phyloP scores from a whole-genome alignment of 169 alveolate genomes.

The Eimeria maxima region DNA sequence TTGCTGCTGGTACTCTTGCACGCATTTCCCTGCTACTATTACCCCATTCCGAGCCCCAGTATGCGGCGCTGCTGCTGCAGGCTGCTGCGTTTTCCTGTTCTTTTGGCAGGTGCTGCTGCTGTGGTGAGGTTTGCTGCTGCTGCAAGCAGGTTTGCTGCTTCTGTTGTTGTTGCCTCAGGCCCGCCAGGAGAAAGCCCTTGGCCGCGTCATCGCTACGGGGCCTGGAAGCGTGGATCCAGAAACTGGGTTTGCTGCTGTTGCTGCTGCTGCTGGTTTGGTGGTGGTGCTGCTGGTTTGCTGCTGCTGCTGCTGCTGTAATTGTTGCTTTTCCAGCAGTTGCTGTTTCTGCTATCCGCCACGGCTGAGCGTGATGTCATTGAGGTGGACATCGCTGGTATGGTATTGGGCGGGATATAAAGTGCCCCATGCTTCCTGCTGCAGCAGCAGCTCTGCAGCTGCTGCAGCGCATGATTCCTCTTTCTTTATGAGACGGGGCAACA shows the following conservation, averaged over 20 bases:
- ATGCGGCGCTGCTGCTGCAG: slow-evolving; percentile 4
- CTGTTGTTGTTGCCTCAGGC: slow-evolving; percentile 24
- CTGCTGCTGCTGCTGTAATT: too few relatives aligned
- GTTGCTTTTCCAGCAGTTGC: too few relatives aligned
- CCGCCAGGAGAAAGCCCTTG: slow-evolving; percentile 51
- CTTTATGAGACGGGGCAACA: background rate
- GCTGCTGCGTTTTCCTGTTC: background rate
- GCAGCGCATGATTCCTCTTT: background rate
- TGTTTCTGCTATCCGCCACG: slow-evolving; percentile 19
- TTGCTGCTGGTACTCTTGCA: background rate
- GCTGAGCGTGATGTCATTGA: slow-evolving; percentile 72
- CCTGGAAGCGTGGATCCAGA: slow-evolving; percentile 60
- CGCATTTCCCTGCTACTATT: background rate
- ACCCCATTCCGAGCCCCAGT: background rate
- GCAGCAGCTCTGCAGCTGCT: background rate
- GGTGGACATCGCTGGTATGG: slow-evolving; percentile 75
- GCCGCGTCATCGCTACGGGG: slow-evolving; percentile 65
- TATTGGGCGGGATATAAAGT: slow-evolving; percentile 55
- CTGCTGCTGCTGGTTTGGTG: too few relatives aligned
- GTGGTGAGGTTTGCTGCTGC: slow-evolving; percentile 6
- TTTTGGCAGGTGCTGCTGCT: background rate
- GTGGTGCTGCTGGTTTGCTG: too few relatives aligned
- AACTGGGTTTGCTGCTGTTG: slow-evolving; percentile 72
- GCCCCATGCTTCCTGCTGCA: background rate
- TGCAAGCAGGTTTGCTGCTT: slow-evolving; percentile 9